Evolutionary conservation across 306 rosid genomes (phyloP).

Genomic region (Hippophae tibetana): DNA sequence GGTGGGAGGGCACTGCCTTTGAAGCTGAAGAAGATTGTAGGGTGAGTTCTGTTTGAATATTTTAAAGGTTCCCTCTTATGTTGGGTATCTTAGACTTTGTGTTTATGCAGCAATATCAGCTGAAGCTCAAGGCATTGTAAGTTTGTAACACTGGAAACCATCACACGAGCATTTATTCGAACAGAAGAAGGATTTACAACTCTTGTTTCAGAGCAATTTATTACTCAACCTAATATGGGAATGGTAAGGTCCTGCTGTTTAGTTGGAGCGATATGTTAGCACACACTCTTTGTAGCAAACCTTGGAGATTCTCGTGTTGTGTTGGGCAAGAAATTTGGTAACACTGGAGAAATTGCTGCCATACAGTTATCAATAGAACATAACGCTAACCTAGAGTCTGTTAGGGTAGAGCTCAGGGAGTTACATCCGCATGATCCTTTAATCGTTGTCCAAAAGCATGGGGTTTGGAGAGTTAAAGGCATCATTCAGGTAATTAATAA

Average conservation of each 20-base stretch:
- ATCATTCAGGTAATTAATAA: conserved; percentile 64
- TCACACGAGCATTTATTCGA: conserved; percentile 44
- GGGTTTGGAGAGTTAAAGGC: conserved; percentile 96
- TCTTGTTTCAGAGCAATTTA: conserved; percentile 55
- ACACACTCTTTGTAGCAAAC: conserved; percentile 66
- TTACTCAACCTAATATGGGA: conserved; percentile 49
- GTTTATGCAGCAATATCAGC: conserved; percentile 52
- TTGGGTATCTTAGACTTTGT: conserved; percentile 42
- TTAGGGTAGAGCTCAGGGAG: conserved; percentile 64
- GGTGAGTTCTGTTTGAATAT: conserved; percentile 10
- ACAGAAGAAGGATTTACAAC: conserved; percentile 78
- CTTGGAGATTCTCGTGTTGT: conserved; percentile 86
- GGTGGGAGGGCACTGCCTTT: background rate
- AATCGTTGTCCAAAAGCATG: conserved; percentile 70
- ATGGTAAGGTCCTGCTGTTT: conserved; percentile 79
- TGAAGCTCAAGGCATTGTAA: conserved; percentile 45
- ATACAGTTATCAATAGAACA: conserved; percentile 77
- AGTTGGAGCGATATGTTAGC: conserved; percentile 71
- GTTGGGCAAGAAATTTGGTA: conserved; percentile 76
- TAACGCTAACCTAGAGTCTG: conserved; percentile 64
- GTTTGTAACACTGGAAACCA: conserved; percentile 53
- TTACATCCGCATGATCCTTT: conserved; percentile 74
- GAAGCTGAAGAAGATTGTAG: conserved; percentile 3
- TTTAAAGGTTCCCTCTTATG: conserved; percentile 30
- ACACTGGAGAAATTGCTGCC: conserved; percentile 73